Conservation (phyloP, 352 stramenopile genomes). For the Globisporangium carolinianum region DNA sequence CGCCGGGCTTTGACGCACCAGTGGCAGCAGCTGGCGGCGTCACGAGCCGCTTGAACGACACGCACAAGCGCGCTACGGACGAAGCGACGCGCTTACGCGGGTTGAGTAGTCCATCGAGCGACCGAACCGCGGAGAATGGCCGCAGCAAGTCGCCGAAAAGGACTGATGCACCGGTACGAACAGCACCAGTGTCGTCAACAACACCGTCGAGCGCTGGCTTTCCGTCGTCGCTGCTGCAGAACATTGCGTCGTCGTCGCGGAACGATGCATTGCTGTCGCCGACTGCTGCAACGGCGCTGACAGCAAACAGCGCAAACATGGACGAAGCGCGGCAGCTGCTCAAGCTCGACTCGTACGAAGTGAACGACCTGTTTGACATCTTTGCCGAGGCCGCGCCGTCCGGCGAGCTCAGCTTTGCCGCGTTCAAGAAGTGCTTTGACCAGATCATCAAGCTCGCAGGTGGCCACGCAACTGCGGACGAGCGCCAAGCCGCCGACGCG, state of each 20-base stretch:
- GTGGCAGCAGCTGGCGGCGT: constrained; percentile 17
- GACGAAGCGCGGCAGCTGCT: constrained; percentile 64
- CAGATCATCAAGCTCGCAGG: constrained; percentile 81
- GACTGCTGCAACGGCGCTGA: constrained; percentile 34
- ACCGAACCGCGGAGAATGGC: neutral
- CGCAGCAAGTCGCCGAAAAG: neutral
- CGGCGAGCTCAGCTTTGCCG: constrained; percentile 66
- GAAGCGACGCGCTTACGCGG: neutral
- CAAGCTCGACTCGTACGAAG: constrained; percentile 80
- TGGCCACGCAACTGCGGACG: constrained; percentile 53
- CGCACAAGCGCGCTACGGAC: constrained; percentile 8
- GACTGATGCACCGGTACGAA: no score
- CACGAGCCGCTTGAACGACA: constrained; percentile 14
- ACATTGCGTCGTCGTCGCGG: constrained; percentile 26
- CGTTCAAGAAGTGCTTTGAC: constrained; percentile 86
- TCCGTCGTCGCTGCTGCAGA: constrained; percentile 34
- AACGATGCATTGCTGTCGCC: constrained; percentile 33
- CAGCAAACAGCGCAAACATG: constrained; percentile 76
- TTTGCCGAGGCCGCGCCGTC: constrained; percentile 79
- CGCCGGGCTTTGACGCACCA: constrained; percentile 35
- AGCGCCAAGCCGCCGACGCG: constrained; percentile 66
- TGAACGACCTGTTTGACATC: constrained; percentile 86
- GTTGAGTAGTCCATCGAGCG: neutral
- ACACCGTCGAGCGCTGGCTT: constrained; percentile 15
- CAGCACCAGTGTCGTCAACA: neutral